Evolutionary conservation across 805 yeast species (phyloP).

Genomic region (Metschnikowia proteae): DNA sequence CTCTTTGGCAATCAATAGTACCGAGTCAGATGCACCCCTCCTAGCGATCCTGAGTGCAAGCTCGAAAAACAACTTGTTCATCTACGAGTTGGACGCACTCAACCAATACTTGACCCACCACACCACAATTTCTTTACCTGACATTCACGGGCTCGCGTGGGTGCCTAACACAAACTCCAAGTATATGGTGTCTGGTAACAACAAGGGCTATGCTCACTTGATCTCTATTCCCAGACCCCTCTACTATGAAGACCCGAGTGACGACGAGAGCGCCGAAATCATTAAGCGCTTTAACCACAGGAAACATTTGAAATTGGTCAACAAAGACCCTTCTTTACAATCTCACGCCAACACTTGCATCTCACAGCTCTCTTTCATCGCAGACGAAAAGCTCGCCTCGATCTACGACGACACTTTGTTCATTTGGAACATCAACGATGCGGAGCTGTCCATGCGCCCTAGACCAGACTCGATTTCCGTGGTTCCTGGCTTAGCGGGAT

Average conservation of each 20-base stretch:
- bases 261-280: slow-evolving; percentile 61
- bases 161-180: slow-evolving; percentile 35
- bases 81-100: slow-evolving; percentile 44
- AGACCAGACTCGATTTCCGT: slow-evolving; percentile 53
- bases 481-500: slow-evolving; percentile 46
- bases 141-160: slow-evolving; percentile 54
- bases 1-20: slow-evolving; percentile 32
- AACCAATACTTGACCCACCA: slow-evolving; percentile 49
- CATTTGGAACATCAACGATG: slow-evolving; percentile 69
- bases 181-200: slow-evolving; percentile 67
- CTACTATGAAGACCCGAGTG: slow-evolving; percentile 14
- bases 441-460: slow-evolving; percentile 37
- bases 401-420: slow-evolving; percentile 67
- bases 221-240: slow-evolving; percentile 54
- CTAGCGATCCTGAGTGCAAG: slow-evolving; percentile 54
- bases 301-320: slow-evolving; percentile 48
- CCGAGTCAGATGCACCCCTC: slow-evolving; percentile 26
- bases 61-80: slow-evolving; percentile 43
- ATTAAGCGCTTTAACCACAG: slow-evolving; percentile 75
- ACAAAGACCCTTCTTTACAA: slow-evolving; percentile 21
- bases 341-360: slow-evolving; percentile 24
- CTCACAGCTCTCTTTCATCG: slow-evolving; percentile 25
- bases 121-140: slow-evolving; percentile 56
- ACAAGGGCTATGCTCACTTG: slow-evolving; percentile 69
- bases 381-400: slow-evolving; percentile 49